Evolutionary conservation across 768 basidiomycete species (phyloP).

Genomic region (Amyloporia xantha): DNA sequence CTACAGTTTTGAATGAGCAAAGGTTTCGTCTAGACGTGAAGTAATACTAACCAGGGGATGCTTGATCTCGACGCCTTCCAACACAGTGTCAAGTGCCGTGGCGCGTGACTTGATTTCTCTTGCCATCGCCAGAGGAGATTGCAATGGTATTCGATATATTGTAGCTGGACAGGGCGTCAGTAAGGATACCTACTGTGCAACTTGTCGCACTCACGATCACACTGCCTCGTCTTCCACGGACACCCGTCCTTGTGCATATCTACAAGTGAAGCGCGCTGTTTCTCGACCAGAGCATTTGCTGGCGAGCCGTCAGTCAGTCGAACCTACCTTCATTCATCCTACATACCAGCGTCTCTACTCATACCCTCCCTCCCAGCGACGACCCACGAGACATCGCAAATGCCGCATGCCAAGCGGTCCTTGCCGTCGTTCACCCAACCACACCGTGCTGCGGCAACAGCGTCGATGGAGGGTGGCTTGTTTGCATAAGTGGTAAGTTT

Average conservation of each 20-base stretch:
- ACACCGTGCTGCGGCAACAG: slow-evolving; percentile 74
- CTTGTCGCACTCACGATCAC: slow-evolving; percentile 52
- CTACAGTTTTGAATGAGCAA: slow-evolving; percentile 27
- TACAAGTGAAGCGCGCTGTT: slow-evolving; percentile 59
- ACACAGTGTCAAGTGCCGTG: slow-evolving; percentile 39
- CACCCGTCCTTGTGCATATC: slow-evolving; percentile 75
- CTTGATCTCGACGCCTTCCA: slow-evolving; percentile 51
- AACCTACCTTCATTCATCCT: slow-evolving; percentile 24
- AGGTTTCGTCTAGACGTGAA: not conserved
- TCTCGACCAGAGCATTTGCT: slow-evolving; percentile 71
- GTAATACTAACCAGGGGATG: slow-evolving; percentile 61
- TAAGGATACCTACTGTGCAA: slow-evolving; percentile 1
- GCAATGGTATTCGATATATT: slow-evolving; percentile 70
- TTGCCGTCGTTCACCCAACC: slow-evolving; percentile 84
- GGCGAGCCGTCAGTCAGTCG: slow-evolving; percentile 14
- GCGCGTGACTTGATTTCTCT: slow-evolving; percentile 56
- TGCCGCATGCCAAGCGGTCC: slow-evolving; percentile 66
- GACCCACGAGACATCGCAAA: slow-evolving; percentile 72
- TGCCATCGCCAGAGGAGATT: slow-evolving; percentile 56
- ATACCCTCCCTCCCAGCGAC: slow-evolving; percentile 65
- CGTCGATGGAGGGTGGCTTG: slow-evolving; percentile 67
- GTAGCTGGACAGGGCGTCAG: slow-evolving; percentile 34
- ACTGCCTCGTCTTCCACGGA: slow-evolving; percentile 78
- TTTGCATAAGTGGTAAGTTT: slow-evolving; percentile 77
- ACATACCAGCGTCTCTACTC: slow-evolving; percentile 70